phyloP scores from a whole-genome alignment of 305 asterid genomes.

The Fraxinus velutina region DNA sequence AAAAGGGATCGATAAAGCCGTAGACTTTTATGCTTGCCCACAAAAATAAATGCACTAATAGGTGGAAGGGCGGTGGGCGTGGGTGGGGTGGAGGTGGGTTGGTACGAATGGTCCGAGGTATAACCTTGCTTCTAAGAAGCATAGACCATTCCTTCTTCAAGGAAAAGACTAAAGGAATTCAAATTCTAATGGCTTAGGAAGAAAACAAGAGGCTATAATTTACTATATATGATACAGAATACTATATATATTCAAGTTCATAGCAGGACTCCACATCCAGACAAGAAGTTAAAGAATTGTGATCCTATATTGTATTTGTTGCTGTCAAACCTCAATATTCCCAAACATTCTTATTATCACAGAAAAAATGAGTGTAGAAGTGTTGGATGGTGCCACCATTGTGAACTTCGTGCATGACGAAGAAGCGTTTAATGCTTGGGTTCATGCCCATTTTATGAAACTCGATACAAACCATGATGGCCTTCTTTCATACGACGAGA shows the following conservation, averaged over 20 bases:
- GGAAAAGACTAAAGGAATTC: background rate
- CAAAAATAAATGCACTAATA: background rate
- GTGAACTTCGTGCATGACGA: background rate
- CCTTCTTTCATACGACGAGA: background rate
- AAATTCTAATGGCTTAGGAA: background rate
- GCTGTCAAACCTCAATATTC: background rate
- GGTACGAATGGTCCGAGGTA: background rate
- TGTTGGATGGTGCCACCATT: constrained; percentile 1
- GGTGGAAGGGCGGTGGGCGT: background rate
- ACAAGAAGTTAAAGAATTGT: background rate
- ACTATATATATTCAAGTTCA: background rate
- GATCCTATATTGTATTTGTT: background rate
- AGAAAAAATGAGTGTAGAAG: background rate
- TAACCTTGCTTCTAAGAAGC: background rate
- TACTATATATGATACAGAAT: background rate
- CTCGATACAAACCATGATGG: background rate
- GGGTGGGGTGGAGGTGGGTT: background rate
- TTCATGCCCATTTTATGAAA: background rate
- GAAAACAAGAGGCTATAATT: constrained; percentile 4
- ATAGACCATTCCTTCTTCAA: background rate
- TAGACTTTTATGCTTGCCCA: background rate
- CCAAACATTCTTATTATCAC: background rate
- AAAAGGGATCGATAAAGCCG: background rate
- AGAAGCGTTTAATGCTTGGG: background rate
- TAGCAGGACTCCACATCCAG: background rate